Percentiles rank a stretch among this genome's conserved stretches.
Evolutionary conservation across 352 stramenopile species (phyloP).

Genomic region (Pythium sp.): DNA sequence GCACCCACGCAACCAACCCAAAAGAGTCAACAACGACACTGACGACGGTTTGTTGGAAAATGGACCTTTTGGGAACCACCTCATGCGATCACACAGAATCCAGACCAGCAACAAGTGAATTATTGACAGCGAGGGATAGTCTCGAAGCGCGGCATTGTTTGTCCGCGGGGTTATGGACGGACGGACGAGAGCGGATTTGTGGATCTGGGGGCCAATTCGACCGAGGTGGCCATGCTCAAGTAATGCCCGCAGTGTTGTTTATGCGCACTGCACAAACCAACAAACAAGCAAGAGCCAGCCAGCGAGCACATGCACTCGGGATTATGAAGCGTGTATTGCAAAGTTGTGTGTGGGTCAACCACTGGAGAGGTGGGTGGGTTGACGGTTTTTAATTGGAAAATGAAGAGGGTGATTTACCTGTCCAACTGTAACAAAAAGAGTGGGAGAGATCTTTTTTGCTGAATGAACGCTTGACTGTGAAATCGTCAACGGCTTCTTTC

Average conservation of each 20-base stretch:
- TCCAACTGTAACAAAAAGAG: too few relatives aligned
- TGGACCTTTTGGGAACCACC: not conserved
- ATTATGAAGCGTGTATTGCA: too few relatives aligned
- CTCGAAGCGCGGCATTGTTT: not conserved
- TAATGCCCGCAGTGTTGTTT: not conserved
- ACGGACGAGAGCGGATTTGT: too few relatives aligned
- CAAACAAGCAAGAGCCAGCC: too few relatives aligned
- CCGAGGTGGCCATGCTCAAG: not conserved
- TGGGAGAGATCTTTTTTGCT: not conserved
- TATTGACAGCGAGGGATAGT: not conserved
- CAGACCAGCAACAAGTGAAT: not conserved
- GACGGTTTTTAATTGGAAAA: too few relatives aligned
- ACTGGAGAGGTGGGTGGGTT: too few relatives aligned
- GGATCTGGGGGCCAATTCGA: too few relatives aligned
- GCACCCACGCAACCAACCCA: not conserved
- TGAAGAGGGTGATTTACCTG: too few relatives aligned
- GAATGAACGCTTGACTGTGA: not conserved
- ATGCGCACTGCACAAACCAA: not conserved
- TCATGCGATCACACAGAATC: not conserved
- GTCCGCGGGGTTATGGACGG: not conserved
- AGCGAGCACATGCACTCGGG: too few relatives aligned
- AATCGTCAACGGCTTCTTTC: not conserved
- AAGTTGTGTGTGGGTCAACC: too few relatives aligned
- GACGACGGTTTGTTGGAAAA: not conserved
- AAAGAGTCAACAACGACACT: too few relatives aligned